phyloP scores from a whole-genome alignment of 352 stramenopile species.

The Globisporangium okanoganense region DNA sequence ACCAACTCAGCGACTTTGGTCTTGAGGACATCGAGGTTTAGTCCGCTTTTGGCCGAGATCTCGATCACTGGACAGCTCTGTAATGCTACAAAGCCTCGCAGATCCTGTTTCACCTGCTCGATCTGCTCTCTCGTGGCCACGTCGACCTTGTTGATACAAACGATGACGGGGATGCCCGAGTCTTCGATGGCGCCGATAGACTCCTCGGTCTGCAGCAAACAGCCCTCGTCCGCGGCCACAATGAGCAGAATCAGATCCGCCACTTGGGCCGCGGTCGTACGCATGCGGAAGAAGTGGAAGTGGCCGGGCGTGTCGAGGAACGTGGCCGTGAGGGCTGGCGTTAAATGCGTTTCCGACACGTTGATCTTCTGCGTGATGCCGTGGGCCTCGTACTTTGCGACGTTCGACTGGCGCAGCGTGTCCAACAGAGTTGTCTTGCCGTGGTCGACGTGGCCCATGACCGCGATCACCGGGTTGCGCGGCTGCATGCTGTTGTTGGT shows the following conservation, averaged over 20 bases:
- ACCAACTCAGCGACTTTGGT: conserved; percentile 36
- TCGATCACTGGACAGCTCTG: conserved; percentile 65
- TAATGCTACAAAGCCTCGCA: conserved; percentile 79
- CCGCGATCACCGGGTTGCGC: conserved; percentile 95
- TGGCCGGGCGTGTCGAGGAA: conserved; percentile 99
- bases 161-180: conserved; percentile 60
- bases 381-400: conserved; percentile 93
- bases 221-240: conserved; percentile 98
- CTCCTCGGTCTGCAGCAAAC: conserved; percentile 97
- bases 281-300: conserved; percentile 99
- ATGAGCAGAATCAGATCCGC: conserved; percentile 97
- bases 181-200: conserved; percentile 90
- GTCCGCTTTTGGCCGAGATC: conserved; percentile 67
- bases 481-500: conserved; percentile 30
- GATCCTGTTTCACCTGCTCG: conserved; percentile 41
- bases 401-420: conserved; percentile 83
- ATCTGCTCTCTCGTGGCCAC: conserved; percentile 38
- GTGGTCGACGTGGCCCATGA: conserved; percentile 99
- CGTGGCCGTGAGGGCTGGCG: conserved; percentile 69
- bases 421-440: conserved; percentile 99
- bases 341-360: conserved; percentile 93
- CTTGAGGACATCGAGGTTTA: conserved; percentile 52
- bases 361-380: conserved; percentile 99
- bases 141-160: conserved; percentile 90
- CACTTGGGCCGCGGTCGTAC: conserved; percentile 94